Percentiles rank a stretch among this genome's conserved stretches.
phyloP scores from a whole-genome alignment of 2,329 filamentous ascomycete species.

The Cercospora sesami region DNA sequence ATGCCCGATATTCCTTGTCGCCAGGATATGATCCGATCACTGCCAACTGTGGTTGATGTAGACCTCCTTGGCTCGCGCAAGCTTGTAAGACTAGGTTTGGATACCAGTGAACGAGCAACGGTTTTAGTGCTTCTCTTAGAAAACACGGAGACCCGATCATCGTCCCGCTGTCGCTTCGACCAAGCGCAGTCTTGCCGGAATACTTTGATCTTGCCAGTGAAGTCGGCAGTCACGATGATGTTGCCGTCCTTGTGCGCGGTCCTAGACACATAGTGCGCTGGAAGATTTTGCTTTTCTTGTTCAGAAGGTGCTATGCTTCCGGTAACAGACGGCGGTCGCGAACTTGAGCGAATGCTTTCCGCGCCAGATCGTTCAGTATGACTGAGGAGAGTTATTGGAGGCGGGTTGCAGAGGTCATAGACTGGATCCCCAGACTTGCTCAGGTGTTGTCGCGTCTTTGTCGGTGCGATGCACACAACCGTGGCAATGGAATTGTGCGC shows the following conservation, averaged over 20 bases:
- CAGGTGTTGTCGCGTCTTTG: conserved; percentile 72
- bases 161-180: conserved; percentile 69
- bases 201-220: conserved; percentile 84
- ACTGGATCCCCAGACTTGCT: conserved; percentile 83
- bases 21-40: conserved; percentile 87
- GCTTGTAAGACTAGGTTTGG: conserved; percentile 40
- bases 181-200: conserved; percentile 93
- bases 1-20: conserved; percentile 66
- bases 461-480: conserved; percentile 81
- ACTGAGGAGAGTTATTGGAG: conserved; percentile 78
- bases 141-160: conserved; percentile 72
- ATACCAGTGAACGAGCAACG: conserved; percentile 48
- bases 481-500: conserved; percentile 88
- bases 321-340: conserved; percentile 49
- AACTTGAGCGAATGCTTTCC: conserved; percentile 43
- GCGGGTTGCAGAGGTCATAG: conserved; percentile 96
- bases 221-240: conserved; percentile 89
- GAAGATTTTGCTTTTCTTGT: conserved; percentile 55
- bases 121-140: conserved; percentile 62
- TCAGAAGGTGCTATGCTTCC: conserved; percentile 38
- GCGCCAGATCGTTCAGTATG: conserved; percentile 60
- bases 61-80: conserved; percentile 35
- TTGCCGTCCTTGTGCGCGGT: conserved; percentile 77
- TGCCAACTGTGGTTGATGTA: conserved; percentile 45
- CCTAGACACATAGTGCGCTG: conserved; percentile 74